phyloP scores from a whole-genome alignment of 805 yeast genomes.

The Metschnikowia matae region DNA sequence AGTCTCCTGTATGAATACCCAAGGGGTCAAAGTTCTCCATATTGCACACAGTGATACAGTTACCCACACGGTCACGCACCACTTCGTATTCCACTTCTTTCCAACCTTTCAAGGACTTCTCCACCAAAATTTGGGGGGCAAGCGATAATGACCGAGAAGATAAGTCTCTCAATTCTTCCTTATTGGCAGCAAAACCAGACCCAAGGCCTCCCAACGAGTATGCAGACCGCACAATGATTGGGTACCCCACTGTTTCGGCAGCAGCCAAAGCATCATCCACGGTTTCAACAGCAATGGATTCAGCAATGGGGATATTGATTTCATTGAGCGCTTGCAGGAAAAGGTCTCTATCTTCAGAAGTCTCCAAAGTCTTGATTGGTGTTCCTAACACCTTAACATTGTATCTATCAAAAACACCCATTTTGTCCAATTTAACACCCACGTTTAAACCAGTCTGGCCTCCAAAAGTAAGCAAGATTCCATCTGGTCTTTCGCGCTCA shows the following conservation, averaged over 20 bases:
- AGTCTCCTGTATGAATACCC: conserved; percentile 98
- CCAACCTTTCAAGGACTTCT: conserved; percentile 97
- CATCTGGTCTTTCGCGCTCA: conserved; percentile 95
- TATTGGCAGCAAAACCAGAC: conserved; percentile 90
- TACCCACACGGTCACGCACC: conserved; percentile 91
- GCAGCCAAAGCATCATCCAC: conserved; percentile 93
- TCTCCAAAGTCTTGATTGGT: conserved; percentile 91
- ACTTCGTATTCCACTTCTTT: conserved; percentile 98
- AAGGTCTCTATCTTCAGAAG: conserved; percentile 96
- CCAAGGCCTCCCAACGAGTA: conserved; percentile 97
- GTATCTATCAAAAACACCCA: conserved; percentile 89
- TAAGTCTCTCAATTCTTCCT: conserved; percentile 76
- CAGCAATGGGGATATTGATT: conserved; percentile 94
- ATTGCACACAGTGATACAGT: conserved; percentile 98
- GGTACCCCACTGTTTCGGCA: conserved; percentile 84
- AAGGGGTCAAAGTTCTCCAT: conserved; percentile 99
- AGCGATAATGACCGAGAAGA: conserved; percentile 85
- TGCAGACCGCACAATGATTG: conserved; percentile 96
- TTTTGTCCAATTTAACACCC: conserved; percentile 89
- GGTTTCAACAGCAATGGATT: conserved; percentile 90
- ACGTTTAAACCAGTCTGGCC: conserved; percentile 98
- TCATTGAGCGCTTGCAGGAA: conserved; percentile 94
- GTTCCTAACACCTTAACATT: conserved; percentile 96
- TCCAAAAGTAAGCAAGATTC: conserved; percentile 92
- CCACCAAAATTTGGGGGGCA: conserved; percentile 94